Percentiles rank a stretch among this genome's conserved stretches.
Evolutionary conservation across 2,329 filamentous ascomycete species (phyloP).

Genomic region (Hypomyces rosellus): DNA sequence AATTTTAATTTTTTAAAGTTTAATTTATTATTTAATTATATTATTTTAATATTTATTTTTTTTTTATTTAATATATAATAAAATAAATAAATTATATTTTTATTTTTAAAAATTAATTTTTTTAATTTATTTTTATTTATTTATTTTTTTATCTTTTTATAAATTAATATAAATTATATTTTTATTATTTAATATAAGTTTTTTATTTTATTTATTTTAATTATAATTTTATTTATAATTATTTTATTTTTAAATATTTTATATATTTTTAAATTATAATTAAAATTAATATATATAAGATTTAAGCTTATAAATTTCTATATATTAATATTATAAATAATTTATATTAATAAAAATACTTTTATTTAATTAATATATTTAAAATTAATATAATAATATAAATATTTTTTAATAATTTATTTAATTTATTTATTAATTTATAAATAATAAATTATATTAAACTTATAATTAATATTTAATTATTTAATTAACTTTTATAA

Average conservation of each 20-base stretch:
- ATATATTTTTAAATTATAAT: background rate
- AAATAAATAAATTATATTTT: background rate
- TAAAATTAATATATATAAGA: background rate
- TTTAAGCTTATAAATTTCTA: too few species aligned
- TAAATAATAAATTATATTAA: conserved; percentile 1
- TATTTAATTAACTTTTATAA: background rate
- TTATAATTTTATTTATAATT: background rate
- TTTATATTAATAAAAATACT: too few species aligned
- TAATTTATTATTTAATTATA: background rate
- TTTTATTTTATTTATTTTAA: too few species aligned
- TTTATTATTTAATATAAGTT: too few species aligned
- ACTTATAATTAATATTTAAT: background rate
- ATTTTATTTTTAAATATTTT: background rate
- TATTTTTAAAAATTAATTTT: background rate
- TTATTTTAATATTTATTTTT: too few species aligned
- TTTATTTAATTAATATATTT: too few species aligned
- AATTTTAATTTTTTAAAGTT: background rate
- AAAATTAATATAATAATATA: too few species aligned
- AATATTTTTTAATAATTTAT: too few species aligned
- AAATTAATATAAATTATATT: background rate
- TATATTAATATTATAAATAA: background rate
- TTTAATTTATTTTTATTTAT: background rate
- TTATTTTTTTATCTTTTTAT: background rate
- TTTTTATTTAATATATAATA: background rate
- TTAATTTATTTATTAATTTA: too few species aligned